Percentiles rank a stretch among this genome's conserved stretches.
phyloP scores from a whole-genome alignment of 2,329 filamentous ascomycete species.

The Emmonsiellopsis sp. region DNA sequence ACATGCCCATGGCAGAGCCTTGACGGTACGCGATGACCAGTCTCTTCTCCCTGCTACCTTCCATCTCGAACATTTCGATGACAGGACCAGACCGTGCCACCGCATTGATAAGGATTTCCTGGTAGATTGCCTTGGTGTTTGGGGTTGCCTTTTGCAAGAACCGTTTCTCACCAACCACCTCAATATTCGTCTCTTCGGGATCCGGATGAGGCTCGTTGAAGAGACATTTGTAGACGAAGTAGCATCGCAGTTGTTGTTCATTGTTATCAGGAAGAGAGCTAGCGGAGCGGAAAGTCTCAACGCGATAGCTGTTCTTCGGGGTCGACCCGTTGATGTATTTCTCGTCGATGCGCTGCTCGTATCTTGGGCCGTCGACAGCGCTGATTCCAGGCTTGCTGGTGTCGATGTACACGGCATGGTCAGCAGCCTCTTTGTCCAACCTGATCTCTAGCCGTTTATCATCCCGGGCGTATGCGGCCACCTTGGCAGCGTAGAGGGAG shows the following conservation, averaged over 20 bases:
- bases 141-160: constrained; percentile 93
- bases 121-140: constrained; percentile 94
- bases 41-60: constrained; percentile 83
- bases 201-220: constrained; percentile 68
- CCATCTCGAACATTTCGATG: constrained; percentile 96
- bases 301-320: constrained; percentile 68
- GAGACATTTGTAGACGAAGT: constrained; percentile 96
- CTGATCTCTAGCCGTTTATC: constrained; percentile 93
- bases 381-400: constrained; percentile 84
- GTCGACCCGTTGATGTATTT: constrained; percentile 85
- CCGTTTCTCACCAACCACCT: constrained; percentile 83
- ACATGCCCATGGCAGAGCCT: constrained; percentile 82
- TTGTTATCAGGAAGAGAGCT: constrained; percentile 66
- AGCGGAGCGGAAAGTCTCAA: constrained; percentile 93
- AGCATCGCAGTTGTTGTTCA: constrained; percentile 83
- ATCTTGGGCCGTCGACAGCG: constrained; percentile 69
- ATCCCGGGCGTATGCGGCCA: constrained; percentile 84
- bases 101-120: constrained; percentile 80
- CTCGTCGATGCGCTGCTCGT: constrained; percentile 85
- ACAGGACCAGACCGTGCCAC: constrained; percentile 83
- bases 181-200: constrained; percentile 75
- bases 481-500: constrained; percentile 92
- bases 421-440: constrained; percentile 85
- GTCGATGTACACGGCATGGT: constrained; percentile 98
- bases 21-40: constrained; percentile 92